Evolutionary conservation across 805 yeast genomes (phyloP).

Genomic region (Starmera amethionina): DNA sequence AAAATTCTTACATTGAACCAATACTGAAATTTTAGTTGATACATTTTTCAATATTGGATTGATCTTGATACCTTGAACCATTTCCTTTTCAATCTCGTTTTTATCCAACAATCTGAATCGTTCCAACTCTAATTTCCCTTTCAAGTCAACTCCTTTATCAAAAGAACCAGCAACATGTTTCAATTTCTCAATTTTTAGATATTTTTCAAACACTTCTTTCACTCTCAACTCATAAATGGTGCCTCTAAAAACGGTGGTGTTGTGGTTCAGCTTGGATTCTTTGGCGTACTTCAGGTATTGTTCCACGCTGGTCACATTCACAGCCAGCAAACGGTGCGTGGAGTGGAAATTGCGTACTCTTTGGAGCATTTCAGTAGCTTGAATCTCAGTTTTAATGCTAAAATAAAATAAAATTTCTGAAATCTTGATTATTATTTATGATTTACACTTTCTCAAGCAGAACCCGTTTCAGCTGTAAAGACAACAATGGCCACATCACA

Average conservation of each 20-base stretch:
- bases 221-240: slow-evolving; percentile 43
- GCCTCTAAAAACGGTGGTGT: slow-evolving; percentile 38
- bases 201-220: slow-evolving; percentile 26
- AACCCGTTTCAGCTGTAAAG: too few relatives aligned
- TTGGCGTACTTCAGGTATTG: slow-evolving; percentile 24
- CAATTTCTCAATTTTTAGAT: background rate
- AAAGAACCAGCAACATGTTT: slow-evolving; percentile 1
- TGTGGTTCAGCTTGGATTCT: slow-evolving; percentile 12
- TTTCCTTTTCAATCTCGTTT: slow-evolving; percentile 25
- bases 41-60: slow-evolving; percentile 20
- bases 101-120: slow-evolving; percentile 12
- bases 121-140: slow-evolving; percentile 15
- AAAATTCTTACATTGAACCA: slow-evolving; percentile 25
- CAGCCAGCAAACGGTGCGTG: background rate
- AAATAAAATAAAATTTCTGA: too few relatives aligned
- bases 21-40: background rate
- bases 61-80: slow-evolving; percentile 24
- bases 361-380: too few relatives aligned
- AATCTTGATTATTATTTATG: too few relatives aligned
- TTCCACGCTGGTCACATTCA: background rate
- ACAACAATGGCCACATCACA: too few relatives aligned
- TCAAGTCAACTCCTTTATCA: slow-evolving; percentile 2
- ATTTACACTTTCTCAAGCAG: too few relatives aligned
- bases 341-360: background rate
- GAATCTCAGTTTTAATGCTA: too few relatives aligned